Base-by-base conservation (phyloP, 2,329 filamentous ascomycete species). In the Dothiorella sarmentorum region DNA sequence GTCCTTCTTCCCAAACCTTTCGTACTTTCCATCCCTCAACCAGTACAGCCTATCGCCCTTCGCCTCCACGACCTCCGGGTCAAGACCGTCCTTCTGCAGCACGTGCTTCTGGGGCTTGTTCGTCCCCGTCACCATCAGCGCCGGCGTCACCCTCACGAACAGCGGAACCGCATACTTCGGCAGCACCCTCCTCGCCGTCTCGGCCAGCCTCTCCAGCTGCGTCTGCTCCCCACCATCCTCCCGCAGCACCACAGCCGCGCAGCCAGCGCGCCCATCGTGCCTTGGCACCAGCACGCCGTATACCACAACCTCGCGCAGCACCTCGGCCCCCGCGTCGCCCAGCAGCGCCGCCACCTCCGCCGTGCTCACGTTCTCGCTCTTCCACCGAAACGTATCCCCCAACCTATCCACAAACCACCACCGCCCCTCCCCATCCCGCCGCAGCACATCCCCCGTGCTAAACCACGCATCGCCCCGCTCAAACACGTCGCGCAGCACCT, bases 101-200 rank as follows among this genome's bases (percentile, higher is more conserved):
- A 85, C 85, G 1, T 86, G 81, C 70, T 92, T 92, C 68, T 90
- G 89, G 73, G 91, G 88, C 74, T 92, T 92, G 69, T 90, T 88
- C 65, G 91, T 92, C 68, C 89, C 85, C 65, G 85, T 87, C 5
- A 86, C 82, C 24, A 79, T 82, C 58, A 81, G 78, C 33, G 76
- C 76, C 40, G 80, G 74, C 20, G 88, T 79, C 17, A 90, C 71
- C 0, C 88, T 78, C 40, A 91, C 66, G 73, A 92, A 92, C 2
- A 91, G 73, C 0, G 89, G 89, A 1, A 92, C 87, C 0, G 89
- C 89, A 66, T 91, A 92, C 62, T 80, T 81, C 0, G 89, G 89
- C 20, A 92, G 75, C 52, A 83, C 78, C 13, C 78, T 76, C 6
- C 82, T 79, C 2, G 80, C 78, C 66, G 87, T 81, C 26, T 43